Base-by-base conservation (phyloP, 495 filamentous ascomycete species). In the Penicillium soppii region DNA sequence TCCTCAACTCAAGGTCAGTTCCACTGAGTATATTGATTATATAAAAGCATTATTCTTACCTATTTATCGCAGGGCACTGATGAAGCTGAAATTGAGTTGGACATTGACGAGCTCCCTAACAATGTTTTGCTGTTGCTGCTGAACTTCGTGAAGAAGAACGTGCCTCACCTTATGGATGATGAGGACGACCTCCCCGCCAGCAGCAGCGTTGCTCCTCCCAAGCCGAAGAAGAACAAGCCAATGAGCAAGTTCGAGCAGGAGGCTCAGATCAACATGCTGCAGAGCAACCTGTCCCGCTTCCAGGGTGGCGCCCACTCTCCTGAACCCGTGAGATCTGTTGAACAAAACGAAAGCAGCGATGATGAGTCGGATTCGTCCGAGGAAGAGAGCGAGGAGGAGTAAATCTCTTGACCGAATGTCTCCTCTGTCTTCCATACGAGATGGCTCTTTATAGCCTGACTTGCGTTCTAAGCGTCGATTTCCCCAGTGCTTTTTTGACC, bases 211-310 rank as follows among this genome's bases (percentile, higher is more conserved):
- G 73, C 82, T 0, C 65, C 81, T 12, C 67, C 80, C 7, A 90
- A 89, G 69, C 81, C 87, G 13, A 96, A 95, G 76, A 98, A 98
- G 80, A 96, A 98, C 73, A 97, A 97, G 78, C 94, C 94, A 0
- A 98, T 97, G 94, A 92, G 87, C 75, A 92, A 91, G 68, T 76
- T 72, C 17, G 92, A 98, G 70, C 94, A 98, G 69, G 91, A 97
- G 63, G 83, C 85, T 7, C 87, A 86, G 57, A 95, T 98, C 63
- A 80, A 84, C 44, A 81, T 88, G 68, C 82, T 98, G 15, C 78
- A 86, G 64, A 81, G 72, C 57, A 77, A 74, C 33, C 63, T 79
- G 6, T 75, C 72, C 19, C 71, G 74, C 13, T 81, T 81, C 64
- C 63, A 73, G 47, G 73, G 69, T 41, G 71, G 64, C 16, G 65